Evolutionary conservation across 2,329 filamentous ascomycete species (phyloP).

Genomic region (Blastomyces percursus): DNA sequence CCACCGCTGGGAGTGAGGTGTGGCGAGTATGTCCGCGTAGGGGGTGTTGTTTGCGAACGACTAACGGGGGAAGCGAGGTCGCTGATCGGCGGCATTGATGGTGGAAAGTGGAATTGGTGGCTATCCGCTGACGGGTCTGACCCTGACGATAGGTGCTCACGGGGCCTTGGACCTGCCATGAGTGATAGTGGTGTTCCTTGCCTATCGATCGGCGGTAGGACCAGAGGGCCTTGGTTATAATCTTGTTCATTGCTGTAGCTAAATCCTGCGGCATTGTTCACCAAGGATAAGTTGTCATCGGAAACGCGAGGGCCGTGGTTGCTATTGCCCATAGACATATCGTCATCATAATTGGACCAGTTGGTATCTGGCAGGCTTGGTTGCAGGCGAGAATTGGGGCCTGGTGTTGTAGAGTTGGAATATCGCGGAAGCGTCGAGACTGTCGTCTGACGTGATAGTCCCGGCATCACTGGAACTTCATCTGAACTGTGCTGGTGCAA

Average conservation of each 20-base stretch:
- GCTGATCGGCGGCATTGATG: conserved; percentile 9
- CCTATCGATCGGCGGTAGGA: conserved; percentile 20
- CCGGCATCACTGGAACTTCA: conserved; percentile 42
- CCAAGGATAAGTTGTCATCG: conserved; percentile 43
- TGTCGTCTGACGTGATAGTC: conserved; percentile 49
- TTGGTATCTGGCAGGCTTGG: conserved; percentile 35
- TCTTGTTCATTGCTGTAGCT: conserved; percentile 20
- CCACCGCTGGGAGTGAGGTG: conserved; percentile 4
- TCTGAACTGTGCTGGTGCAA: conserved; percentile 22
- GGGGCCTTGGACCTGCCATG: conserved; percentile 12
- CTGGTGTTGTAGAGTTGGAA: conserved; percentile 48
- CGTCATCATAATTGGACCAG: conserved; percentile 29
- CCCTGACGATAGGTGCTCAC: conserved; percentile 8
- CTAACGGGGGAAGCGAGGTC: conserved; percentile 12
- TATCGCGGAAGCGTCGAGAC: conserved; percentile 45
- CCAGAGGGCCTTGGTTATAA: conserved; percentile 17
- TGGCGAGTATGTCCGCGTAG: conserved; percentile 7
- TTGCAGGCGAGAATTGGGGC: conserved; percentile 15
- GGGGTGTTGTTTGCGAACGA: conserved; percentile 13
- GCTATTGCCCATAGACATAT: conserved; percentile 31
- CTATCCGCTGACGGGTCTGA: conserved; percentile 16
- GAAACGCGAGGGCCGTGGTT: conserved; percentile 42
- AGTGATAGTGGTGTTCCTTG: conserved; percentile 46
- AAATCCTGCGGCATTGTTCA: conserved; percentile 11
- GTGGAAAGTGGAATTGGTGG: conserved; percentile 16